Conservation (phyloP, 2,329 filamentous ascomycete genomes). For the Didymellaceae sp. region DNA sequence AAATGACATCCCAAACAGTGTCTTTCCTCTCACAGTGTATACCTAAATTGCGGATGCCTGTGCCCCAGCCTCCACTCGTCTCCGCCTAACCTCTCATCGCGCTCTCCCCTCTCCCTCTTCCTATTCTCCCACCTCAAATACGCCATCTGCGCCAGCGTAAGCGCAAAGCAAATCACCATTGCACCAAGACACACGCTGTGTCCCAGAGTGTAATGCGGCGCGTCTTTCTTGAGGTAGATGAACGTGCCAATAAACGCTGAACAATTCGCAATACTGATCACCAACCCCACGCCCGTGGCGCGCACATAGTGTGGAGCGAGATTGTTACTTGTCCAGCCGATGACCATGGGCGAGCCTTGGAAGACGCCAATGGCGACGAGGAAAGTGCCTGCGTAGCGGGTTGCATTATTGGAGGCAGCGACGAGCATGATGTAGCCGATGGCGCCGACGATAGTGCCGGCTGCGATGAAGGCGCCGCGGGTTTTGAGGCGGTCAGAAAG, state of each 20-base stretch:
- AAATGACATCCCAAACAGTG: no score
- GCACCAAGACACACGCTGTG: conserved; percentile 37
- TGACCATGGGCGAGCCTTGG: conserved; percentile 42
- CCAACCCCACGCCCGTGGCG: conserved; percentile 59
- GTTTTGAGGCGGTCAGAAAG: conserved; percentile 52
- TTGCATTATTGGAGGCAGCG: conserved; percentile 45
- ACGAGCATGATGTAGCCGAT: conserved; percentile 62
- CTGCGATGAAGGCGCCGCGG: conserved; percentile 57
- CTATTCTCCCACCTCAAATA: conserved; percentile 37
- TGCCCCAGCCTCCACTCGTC: conserved; percentile 36
- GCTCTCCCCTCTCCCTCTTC: conserved; percentile 34
- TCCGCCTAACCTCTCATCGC: conserved; percentile 32
- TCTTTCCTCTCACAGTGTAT: conserved; percentile 34
- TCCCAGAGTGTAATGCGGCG: conserved; percentile 31
- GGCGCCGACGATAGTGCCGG: conserved; percentile 56
- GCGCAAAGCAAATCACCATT: conserved; percentile 30
- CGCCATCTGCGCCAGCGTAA: conserved; percentile 30
- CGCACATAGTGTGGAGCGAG: conserved; percentile 63
- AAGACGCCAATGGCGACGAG: conserved; percentile 54
- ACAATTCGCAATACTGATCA: conserved; percentile 55
- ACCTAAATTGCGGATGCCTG: conserved; percentile 40
- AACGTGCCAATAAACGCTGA: conserved; percentile 60
- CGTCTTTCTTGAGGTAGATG: conserved; percentile 57
- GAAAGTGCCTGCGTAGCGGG: conserved; percentile 50
- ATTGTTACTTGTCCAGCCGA: conserved; percentile 55